These are phyloP conservation scores for Sextonia rubra DNA, from an alignment of 164 flowering plant genomes.

Conservation along the genomic window DNA sequence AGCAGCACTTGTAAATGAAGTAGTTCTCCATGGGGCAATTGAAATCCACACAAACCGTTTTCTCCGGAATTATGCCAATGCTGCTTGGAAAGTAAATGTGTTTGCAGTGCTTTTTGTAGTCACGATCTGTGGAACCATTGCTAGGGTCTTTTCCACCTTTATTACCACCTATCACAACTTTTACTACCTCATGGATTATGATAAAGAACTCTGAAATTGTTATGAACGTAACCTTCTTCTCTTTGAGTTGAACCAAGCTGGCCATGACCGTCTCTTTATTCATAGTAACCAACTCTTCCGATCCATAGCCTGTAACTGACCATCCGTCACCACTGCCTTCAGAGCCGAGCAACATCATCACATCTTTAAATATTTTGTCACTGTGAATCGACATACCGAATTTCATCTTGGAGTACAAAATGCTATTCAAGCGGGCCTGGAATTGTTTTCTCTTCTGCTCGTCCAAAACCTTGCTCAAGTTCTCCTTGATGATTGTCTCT, in stretches of 20 bases:
- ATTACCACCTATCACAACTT: too few species aligned
- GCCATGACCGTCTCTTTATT: too few species aligned
- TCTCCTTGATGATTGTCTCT: too few species aligned
- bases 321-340: constrained; percentile 50
- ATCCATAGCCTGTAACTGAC: constrained; percentile 52
- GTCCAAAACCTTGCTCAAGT: too few species aligned
- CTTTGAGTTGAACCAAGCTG: constrained; percentile 20
- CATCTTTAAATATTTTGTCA: constrained; percentile 42
- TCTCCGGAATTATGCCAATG: constrained; percentile 52
- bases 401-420: too few species aligned
- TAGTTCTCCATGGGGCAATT: constrained; percentile 69
- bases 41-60: constrained; percentile 56
- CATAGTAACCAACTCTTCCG: constrained; percentile 37
- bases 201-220: constrained; percentile 36
- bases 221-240: constrained; percentile 31
- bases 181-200: constrained; percentile 35
- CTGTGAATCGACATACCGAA: constrained; percentile 30
- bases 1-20: constrained; percentile 67
- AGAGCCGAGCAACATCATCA: too few species aligned
- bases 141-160: too few species aligned
- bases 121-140: too few species aligned
- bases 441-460: constrained; percentile 36
- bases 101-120: constrained; percentile 60
- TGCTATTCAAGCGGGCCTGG: too few species aligned
- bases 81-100: constrained; percentile 65